A percentile compares a stretch with the other conserved stretches of the same genome.
These are phyloP conservation scores for Xylaria venustula DNA, from an alignment of 495 filamentous ascomycete genomes.

Conservation along the genomic window DNA sequence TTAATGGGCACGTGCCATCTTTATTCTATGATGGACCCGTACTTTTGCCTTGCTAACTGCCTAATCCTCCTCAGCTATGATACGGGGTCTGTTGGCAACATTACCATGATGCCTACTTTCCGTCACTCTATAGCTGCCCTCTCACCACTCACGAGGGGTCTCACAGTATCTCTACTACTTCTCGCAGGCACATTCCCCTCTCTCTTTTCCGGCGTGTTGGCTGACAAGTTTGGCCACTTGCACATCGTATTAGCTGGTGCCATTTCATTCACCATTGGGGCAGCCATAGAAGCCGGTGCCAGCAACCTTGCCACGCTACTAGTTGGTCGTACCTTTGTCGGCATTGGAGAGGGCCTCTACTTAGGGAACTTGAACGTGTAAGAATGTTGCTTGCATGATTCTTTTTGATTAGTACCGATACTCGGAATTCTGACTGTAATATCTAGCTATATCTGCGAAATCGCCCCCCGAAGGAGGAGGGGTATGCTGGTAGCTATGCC, in stretches of 20 bases:
- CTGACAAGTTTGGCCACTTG: slow-evolving; percentile 58
- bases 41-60: no score
- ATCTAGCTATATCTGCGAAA: slow-evolving; percentile 62
- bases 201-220: slow-evolving; percentile 61
- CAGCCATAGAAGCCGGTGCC: slow-evolving; percentile 46
- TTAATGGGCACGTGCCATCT: no score
- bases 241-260: slow-evolving; percentile 52
- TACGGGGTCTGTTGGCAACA: slow-evolving; percentile 62
- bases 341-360: slow-evolving; percentile 60
- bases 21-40: no score
- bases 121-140: slow-evolving; percentile 47
- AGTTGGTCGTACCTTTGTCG: slow-evolving; percentile 53
- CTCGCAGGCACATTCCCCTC: slow-evolving; percentile 61
- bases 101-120: slow-evolving; percentile 61
- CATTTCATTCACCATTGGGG: slow-evolving; percentile 55
- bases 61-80: no score
- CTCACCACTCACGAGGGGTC: slow-evolving; percentile 55
- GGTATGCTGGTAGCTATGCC: slow-evolving; percentile 53
- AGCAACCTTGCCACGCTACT: slow-evolving; percentile 53
- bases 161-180: slow-evolving; percentile 64
- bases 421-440: no score
- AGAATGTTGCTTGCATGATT: no score
- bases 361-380: no score
- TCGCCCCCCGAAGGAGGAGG: slow-evolving; percentile 52
- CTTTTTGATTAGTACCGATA: no score